Percentiles rank a stretch among this genome's conserved stretches.
These are phyloP conservation scores for Aulographum hederae DNA, from an alignment of 2,329 filamentous ascomycete genomes.

Conservation along the genomic window DNA sequence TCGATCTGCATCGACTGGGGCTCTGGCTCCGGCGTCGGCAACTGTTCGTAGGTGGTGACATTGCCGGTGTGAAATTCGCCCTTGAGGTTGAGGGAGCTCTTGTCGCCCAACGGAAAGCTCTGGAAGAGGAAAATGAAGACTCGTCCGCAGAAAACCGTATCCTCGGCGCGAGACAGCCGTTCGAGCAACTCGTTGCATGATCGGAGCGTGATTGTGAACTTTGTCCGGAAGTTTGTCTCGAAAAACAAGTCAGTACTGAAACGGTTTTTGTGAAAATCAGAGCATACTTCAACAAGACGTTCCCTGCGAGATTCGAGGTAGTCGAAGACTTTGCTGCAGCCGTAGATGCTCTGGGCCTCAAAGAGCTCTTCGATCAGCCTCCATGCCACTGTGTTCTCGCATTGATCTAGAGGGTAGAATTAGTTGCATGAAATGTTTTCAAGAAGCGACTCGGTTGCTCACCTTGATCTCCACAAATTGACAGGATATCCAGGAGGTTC, in stretches of 20 bases:
- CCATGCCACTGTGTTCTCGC: constrained; percentile 66
- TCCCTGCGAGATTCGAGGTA: constrained; percentile 89
- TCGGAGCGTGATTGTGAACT: constrained; percentile 67
- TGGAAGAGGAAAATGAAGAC: constrained; percentile 99
- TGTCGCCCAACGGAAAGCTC: constrained; percentile 89
- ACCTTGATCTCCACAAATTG: constrained; percentile 68
- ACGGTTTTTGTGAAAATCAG: constrained; percentile 1
- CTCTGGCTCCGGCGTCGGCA: constrained; percentile 9
- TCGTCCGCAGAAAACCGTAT: constrained; percentile 90
- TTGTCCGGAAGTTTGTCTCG: constrained; percentile 14
- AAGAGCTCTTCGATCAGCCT: constrained; percentile 88
- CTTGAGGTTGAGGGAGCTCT: constrained; percentile 88
- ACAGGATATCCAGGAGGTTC: constrained; percentile 87
- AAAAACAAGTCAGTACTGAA: constrained; percentile 8
- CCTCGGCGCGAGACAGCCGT: constrained; percentile 82
- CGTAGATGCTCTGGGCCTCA: constrained; percentile 87
- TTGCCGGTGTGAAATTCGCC: constrained; percentile 96
- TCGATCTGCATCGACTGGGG: not conserved
- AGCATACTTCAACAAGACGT: constrained; percentile 55
- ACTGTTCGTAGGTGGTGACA: constrained; percentile 64
- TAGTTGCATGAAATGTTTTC: constrained; percentile 18
- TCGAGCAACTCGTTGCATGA: constrained; percentile 92
- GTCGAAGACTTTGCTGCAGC: constrained; percentile 81
- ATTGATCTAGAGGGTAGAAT: constrained; percentile 23
- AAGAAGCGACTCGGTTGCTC: too few relatives aligned